Base-by-base conservation (phyloP, 371 early-diverging fungal genomes). In the Polyrhizophydium stewartii region DNA sequence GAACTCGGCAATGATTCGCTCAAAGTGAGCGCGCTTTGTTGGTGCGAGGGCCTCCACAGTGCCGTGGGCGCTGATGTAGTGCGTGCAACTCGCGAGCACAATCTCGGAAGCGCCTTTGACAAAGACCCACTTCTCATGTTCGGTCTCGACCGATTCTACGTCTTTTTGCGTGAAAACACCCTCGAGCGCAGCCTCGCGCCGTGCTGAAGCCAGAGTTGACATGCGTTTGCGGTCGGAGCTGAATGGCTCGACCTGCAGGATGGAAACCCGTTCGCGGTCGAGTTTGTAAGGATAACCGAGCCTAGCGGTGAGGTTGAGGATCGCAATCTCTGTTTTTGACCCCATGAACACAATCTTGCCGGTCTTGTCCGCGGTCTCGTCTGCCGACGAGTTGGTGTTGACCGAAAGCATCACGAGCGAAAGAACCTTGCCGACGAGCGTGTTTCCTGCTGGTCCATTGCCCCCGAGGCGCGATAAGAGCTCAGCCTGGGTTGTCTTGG, bases 31-130 rank as follows among this genome's bases (percentile, higher is more conserved):
- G 21, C 69, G 75, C 1, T 74, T 73, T n/a, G 73, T 63, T 27
- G 81, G 70, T 27, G 64, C 35, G 56, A 72, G 35, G n/a, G 21
- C 21, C 27, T 53, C 13, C 17, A 66, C 62, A 31, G 12, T 24
- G 24, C 71, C 74, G 28, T 43, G 27, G 13, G 35, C 49, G 50
- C 61, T 50, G 21, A 74, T 17, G 32, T 50, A 62, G 10, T 30
- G 38, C 21, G 56, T 56, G 47, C 59, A 84, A 65, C 3, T 76
- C 30, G 58, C 76, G 16, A 93, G 69, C 1, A 93, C 72, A 24
- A 91, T 74, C 68, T 93, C 94, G 35, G 89, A 83, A 12, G 92
- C 94, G 30, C 93, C 94, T 68, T 94, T 94, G 55, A 86, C 72
- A 59, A 87, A 87, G 5, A 89, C 59, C 30, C 75, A 53, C 50